Evolutionary conservation across 208 protist species (phyloP).

Genomic region (Angomonas deanei): DNA sequence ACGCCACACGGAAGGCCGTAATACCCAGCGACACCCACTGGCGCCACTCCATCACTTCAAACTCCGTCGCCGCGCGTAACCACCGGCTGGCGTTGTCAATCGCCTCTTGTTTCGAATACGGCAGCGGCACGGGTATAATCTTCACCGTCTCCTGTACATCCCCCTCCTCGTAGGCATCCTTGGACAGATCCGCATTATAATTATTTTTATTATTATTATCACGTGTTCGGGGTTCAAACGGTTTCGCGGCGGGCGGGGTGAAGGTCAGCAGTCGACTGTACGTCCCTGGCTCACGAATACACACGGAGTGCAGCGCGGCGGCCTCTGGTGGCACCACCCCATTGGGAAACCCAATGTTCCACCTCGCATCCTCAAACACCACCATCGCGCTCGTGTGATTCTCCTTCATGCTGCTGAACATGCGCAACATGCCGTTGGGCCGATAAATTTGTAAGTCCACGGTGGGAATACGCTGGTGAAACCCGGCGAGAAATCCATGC

Average conservation of each 20-base stretch:
- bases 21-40: conserved; percentile 75
- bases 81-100: conserved; percentile 57
- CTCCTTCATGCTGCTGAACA: conserved; percentile 87
- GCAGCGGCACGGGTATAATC: conserved; percentile 40
- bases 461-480: conserved; percentile 61
- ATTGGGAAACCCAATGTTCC: conserved; percentile 70
- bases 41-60: conserved; percentile 77
- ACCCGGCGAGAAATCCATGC: conserved; percentile 64
- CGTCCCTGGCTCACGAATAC: conserved; percentile 55
- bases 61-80: conserved; percentile 58
- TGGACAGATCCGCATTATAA: conserved; percentile 1
- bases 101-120: conserved; percentile 63
- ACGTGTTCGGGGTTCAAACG: neutral
- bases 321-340: conserved; percentile 57
- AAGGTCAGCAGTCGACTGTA: conserved; percentile 65
- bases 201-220: no score
- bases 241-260: conserved; percentile 32
- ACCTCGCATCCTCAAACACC: conserved; percentile 64
- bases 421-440: conserved; percentile 79
- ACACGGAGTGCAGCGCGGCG: conserved; percentile 74
- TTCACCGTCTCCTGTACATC: neutral
- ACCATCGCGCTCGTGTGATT: conserved; percentile 83
- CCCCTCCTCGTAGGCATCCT: neutral
- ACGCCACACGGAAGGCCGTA: conserved; percentile 58
- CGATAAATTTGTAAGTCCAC: conserved; percentile 86